These are phyloP conservation scores for Mycena amicta DNA, from an alignment of 768 basidiomycete genomes.

Conservation along the genomic window DNA sequence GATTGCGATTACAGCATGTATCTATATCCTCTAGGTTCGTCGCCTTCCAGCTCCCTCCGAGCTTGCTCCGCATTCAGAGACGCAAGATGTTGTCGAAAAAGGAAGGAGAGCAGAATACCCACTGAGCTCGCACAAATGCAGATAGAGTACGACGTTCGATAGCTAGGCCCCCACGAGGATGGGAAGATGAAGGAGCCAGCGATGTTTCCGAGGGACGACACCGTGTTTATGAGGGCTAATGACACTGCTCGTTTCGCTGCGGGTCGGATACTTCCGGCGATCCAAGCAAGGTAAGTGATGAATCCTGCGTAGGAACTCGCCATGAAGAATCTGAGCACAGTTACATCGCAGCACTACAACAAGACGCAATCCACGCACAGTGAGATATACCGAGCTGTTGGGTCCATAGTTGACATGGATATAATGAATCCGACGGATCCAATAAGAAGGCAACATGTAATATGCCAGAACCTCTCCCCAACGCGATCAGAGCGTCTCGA, in stretches of 20 bases:
- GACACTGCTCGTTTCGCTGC: conserved; percentile 89
- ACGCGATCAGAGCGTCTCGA: conserved; percentile 71
- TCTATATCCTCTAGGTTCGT: conserved; percentile 41
- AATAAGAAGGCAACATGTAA: conserved; percentile 49
- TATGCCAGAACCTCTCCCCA: conserved; percentile 75
- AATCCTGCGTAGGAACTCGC: conserved; percentile 75
- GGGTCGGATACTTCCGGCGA: conserved; percentile 58
- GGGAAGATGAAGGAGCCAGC: conserved; percentile 78
- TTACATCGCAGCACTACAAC: neutral
- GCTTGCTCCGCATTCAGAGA: conserved; percentile 44
- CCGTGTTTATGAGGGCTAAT: conserved; percentile 79
- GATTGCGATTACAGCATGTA: conserved; percentile 43
- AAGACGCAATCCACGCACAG: conserved; percentile 47
- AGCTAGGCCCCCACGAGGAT: conserved; percentile 67
- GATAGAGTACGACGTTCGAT: conserved; percentile 70
- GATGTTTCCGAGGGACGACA: conserved; percentile 84
- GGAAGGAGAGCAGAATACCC: conserved; percentile 51
- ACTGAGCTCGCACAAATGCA: conserved; percentile 61
- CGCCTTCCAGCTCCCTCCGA: conserved; percentile 37
- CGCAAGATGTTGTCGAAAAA: conserved; percentile 49
- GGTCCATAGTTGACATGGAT: conserved; percentile 64
- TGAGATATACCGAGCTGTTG: conserved; percentile 63
- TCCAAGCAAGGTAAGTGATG: conserved; percentile 63
- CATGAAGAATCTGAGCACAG: conserved; percentile 66
- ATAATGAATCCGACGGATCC: conserved; percentile 74